Percentiles rank a stretch among this genome's conserved stretches.
phyloP scores from a whole-genome alignment of 805 yeast species.

The Kregervanrija fluxuum region DNA sequence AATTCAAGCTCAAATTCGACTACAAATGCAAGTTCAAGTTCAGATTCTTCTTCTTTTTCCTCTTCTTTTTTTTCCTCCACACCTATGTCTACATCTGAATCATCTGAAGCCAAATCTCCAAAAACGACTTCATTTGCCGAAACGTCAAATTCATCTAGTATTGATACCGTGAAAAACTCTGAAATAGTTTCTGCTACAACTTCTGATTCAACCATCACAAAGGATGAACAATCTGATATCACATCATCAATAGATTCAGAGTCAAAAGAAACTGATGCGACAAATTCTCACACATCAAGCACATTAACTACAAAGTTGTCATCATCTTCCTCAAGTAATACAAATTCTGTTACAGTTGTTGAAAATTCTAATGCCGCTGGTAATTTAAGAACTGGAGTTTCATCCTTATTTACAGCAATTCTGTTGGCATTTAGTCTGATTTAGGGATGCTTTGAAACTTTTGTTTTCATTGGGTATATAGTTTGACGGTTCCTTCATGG shows the following conservation, averaged over 20 bases:
- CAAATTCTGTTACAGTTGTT: not conserved
- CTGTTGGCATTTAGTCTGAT: not conserved
- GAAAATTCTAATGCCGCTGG: not conserved
- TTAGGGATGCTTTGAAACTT: too few relatives aligned
- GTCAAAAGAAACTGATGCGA: not conserved
- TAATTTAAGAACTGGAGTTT: not conserved
- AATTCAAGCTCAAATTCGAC: not conserved
- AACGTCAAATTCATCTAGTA: not conserved
- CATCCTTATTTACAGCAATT: conserved; percentile 1
- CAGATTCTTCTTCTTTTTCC: conserved; percentile 8
- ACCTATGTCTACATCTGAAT: conserved; percentile 13
- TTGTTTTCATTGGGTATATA: too few relatives aligned
- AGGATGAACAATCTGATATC: not conserved
- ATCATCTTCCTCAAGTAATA: not conserved
- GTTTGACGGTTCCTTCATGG: too few relatives aligned
- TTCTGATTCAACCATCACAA: too few relatives aligned
- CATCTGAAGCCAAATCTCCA: conserved; percentile 1
- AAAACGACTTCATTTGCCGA: conserved; percentile 1
- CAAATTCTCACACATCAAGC: not conserved
- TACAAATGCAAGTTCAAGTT: not conserved
- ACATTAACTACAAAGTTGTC: not conserved
- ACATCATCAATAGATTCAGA: not conserved
- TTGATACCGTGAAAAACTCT: too few relatives aligned
- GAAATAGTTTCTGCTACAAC: too few relatives aligned
- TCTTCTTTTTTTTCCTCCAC: conserved; percentile 12